Conservation (phyloP, 371 early-diverging fungal species). For the Mortierella sp. region DNA sequence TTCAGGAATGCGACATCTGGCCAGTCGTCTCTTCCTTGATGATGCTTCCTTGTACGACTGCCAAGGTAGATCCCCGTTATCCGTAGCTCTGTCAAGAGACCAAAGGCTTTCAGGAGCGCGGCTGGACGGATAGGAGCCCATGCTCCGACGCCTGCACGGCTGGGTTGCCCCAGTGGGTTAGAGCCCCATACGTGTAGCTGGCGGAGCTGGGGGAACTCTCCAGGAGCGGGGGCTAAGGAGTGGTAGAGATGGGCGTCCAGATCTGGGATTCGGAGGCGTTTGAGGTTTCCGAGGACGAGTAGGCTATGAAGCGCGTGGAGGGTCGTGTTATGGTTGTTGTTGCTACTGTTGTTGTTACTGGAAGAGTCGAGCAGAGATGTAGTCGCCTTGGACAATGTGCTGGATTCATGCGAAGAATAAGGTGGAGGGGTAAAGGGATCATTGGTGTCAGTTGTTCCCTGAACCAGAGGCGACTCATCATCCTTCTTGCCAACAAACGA, state of each 20-base stretch:
- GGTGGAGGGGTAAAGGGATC: neutral
- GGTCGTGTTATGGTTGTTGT: neutral
- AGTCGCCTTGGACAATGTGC: neutral
- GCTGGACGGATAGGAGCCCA: conserved; percentile 22
- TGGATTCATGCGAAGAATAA: conserved; percentile 3
- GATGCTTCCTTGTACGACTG: neutral
- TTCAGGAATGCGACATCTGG: neutral
- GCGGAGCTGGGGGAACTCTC: conserved; percentile 21
- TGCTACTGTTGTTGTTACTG: neutral
- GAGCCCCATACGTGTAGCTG: conserved; percentile 31
- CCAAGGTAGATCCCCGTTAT: conserved; percentile 25
- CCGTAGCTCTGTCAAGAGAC: conserved; percentile 21
- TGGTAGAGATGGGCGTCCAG: conserved; percentile 15
- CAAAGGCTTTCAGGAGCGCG: conserved; percentile 22
- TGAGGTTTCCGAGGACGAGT: conserved; percentile 21
- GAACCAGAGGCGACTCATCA: neutral
- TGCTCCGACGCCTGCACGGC: neutral
- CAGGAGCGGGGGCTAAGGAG: conserved; percentile 9
- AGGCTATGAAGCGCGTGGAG: conserved; percentile 7
- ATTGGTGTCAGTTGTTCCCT: neutral
- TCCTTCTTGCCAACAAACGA: neutral
- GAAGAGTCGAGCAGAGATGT: conserved; percentile 1
- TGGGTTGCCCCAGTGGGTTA: neutral
- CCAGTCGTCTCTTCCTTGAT: neutral
- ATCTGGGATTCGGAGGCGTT: conserved; percentile 24